These are phyloP conservation scores for Puccinia novopanici DNA, from an alignment of 1,284 basidiomycete species.

Conservation along the genomic window DNA sequence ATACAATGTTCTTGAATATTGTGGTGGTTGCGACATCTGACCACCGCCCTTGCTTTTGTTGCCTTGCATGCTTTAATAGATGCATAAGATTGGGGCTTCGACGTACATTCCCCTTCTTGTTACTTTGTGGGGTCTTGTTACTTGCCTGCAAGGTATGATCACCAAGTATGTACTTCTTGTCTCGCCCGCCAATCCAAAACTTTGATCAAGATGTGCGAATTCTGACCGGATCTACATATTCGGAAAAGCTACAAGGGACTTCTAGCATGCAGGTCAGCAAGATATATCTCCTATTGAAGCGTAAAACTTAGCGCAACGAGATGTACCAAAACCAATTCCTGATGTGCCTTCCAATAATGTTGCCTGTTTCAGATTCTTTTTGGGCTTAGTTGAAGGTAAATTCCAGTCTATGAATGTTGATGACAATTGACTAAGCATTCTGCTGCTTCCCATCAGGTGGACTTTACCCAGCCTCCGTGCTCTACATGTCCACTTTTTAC, in stretches of 20 bases:
- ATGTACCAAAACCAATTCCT: not conserved
- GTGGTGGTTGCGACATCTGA: too few relatives aligned
- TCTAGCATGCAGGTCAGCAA: conserved; percentile 8
- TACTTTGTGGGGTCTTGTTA: conserved; percentile 13
- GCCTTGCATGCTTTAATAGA: not conserved
- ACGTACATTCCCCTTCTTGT: conserved; percentile 12
- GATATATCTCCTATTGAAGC: not conserved
- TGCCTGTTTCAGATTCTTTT: conserved; percentile 13
- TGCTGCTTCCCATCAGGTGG: conserved; percentile 11
- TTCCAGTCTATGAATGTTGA: not conserved
- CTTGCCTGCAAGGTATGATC: conserved; percentile 17
- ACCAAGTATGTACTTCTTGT: not conserved
- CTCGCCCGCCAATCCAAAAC: not conserved
- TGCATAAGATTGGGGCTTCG: conserved; percentile 18
- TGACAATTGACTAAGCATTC: too few relatives aligned
- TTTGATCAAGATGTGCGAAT: not conserved
- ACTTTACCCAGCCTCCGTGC: conserved; percentile 16
- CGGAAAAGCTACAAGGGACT: not conserved
- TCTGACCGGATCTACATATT: too few relatives aligned
- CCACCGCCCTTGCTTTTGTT: not conserved
- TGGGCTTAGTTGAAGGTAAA: conserved; percentile 29
- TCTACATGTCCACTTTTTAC: conserved; percentile 33
- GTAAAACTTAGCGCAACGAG: not conserved
- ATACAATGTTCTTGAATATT: not conserved
- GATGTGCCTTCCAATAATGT: not conserved